Evolutionary conservation across 352 stramenopile genomes (phyloP), one percentile per base, ranked within the genome.

Genomic region (Globisporangium cylindrosporum): DNA sequence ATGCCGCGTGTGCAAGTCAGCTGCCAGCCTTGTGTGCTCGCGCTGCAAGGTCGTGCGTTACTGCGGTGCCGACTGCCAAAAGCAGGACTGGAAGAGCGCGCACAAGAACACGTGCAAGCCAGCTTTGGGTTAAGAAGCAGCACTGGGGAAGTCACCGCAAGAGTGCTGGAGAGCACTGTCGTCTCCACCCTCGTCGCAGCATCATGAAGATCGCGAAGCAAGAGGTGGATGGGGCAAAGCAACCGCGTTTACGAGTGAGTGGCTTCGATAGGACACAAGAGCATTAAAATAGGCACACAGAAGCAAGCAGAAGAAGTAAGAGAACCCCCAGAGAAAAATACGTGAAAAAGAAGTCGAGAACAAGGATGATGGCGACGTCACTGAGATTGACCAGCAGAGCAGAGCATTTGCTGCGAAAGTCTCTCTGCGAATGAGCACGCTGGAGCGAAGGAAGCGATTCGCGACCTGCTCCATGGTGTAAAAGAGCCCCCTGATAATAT

Each of bases 21-120:
- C 79, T 15, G 86, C 88, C 43, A 93, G 63, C 69, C 78, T 93
- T 54, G 83, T 93, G 70, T 96, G 89, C 82, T 92, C 86, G 67
- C 89, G 87, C 73, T 96, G 89, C 86, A 93, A 95, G 78, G 69
- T 70, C 57, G 86, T 93, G 66, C 87, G 89, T 66, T 96, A 96
- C 85, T 96, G 89, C 65, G 86, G 82, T 29, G 81, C 84, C 24
- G 85, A 93, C 20, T 96, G 89, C 82, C 89, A 96, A 74, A 94
- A 93, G 75, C 86, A 95, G 71, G 86, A 94, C 80, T 96, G 89
- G 89, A 94, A 94, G 80, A 73, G 70, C 25, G 72, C 80, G 62
- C 88, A 94, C 87, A 96, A 95, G 84, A 84, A 82, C 66, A 86
- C 86, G 38, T 95, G 88, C 81, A 95, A 94, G 80, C 75, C 79